A percentile compares a stretch with the other conserved stretches of the same genome.
Conservation (phyloP, 805 yeast species). For the Starmera caribaea region DNA sequence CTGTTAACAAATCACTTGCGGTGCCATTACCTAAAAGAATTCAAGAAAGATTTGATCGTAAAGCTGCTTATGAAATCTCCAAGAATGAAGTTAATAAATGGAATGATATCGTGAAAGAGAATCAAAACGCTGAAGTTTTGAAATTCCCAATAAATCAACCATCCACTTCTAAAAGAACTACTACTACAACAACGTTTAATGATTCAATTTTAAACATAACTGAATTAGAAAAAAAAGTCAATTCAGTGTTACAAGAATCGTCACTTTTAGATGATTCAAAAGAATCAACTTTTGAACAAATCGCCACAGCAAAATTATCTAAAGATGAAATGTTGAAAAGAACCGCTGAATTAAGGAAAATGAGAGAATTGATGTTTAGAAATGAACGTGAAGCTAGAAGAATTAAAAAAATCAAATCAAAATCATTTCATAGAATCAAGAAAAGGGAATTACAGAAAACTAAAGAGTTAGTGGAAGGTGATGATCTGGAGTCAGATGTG, state of each 20-base stretch:
- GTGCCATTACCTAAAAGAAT: constrained; percentile 83
- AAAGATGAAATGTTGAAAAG: constrained; percentile 71
- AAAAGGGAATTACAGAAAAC: constrained; percentile 74
- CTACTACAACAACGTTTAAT: constrained; percentile 50
- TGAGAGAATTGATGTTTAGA: constrained; percentile 95
- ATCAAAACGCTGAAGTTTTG: constrained; percentile 78
- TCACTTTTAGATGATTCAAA: constrained; percentile 61
- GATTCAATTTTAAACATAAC: constrained; percentile 30
- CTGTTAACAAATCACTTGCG: constrained; percentile 41
- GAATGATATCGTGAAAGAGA: constrained; percentile 72
- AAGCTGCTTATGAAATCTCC: constrained; percentile 84
- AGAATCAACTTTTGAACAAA: constrained; percentile 79
- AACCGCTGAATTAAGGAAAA: constrained; percentile 73
- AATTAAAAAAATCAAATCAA: constrained; percentile 90
- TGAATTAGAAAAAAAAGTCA: constrained; percentile 60
- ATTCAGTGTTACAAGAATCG: constrained; percentile 51
- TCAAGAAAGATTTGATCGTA: constrained; percentile 76
- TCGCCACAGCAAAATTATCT: constrained; percentile 72
- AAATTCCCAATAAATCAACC: constrained; percentile 59
- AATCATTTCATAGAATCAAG: constrained; percentile 74
- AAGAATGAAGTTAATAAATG: constrained; percentile 82
- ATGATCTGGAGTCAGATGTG: constrained; percentile 30
- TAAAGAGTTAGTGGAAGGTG: constrained; percentile 53
- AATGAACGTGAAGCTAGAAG: constrained; percentile 89
- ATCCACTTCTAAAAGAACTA: constrained; percentile 32